These are phyloP conservation scores for Aspergillus ochraceus DNA, from an alignment of 2,329 filamentous ascomycete species.

Conservation along the genomic window DNA sequence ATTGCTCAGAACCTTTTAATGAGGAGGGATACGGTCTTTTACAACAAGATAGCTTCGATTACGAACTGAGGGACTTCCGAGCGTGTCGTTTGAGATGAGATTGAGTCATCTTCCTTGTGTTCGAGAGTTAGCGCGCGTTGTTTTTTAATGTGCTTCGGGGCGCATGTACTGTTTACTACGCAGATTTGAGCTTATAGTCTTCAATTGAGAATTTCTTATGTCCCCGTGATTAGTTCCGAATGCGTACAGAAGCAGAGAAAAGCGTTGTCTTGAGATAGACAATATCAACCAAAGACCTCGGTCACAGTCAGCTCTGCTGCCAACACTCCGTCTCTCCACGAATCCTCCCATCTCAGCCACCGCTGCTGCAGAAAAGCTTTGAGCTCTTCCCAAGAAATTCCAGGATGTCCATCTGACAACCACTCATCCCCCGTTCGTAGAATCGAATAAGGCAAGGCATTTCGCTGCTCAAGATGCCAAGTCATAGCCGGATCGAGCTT, in stretches of 20 bases:
- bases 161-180: too few species aligned
- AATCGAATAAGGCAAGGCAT: neutral
- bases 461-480: constrained; percentile 2
- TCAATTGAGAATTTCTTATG: too few species aligned
- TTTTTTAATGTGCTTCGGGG: too few species aligned
- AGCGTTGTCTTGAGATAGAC: too few species aligned
- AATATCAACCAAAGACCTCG: neutral
- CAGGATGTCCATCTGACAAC: neutral
- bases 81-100: too few species aligned
- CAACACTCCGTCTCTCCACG: neutral
- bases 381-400: neutral
- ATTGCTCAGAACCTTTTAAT: neutral
- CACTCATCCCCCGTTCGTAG: neutral
- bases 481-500: constrained; percentile 1
- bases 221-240: too few species aligned
- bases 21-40: neutral
- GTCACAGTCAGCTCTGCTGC: neutral
- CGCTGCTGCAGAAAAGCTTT: neutral
- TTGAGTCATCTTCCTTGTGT: too few species aligned
- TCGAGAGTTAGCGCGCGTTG: too few species aligned
- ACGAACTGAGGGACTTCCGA: neutral
- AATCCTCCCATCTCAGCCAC: constrained; percentile 3
- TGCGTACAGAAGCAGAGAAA: too few species aligned
- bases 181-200: too few species aligned
- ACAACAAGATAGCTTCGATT: neutral